Percentiles rank a stretch among this genome's conserved stretches.
Conservation (phyloP, 2,329 filamentous ascomycete species). For the Pseudopyricularia javanii region DNA sequence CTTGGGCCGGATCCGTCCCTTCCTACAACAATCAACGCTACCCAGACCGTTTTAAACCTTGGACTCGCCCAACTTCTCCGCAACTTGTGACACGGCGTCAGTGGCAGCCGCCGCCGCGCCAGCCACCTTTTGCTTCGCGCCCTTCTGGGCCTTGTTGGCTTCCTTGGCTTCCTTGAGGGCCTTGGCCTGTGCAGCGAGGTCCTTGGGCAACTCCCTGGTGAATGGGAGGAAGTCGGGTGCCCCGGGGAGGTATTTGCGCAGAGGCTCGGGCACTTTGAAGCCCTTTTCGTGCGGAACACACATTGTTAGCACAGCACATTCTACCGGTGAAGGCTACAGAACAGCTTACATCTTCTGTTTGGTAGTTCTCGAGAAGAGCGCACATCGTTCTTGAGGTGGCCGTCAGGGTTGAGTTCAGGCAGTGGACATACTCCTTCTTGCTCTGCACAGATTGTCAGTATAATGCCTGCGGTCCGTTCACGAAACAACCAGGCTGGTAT, state of each 20-base stretch:
- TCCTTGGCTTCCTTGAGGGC: conserved; percentile 15
- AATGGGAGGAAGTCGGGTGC: conserved; percentile 83
- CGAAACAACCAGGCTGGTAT: too few relatives aligned
- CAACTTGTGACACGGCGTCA: conserved; percentile 11
- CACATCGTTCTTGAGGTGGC: conserved; percentile 38
- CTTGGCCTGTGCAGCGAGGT: conserved; percentile 36
- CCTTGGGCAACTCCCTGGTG: conserved; percentile 72
- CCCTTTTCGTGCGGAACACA: too few relatives aligned
- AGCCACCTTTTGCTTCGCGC: conserved; percentile 11
- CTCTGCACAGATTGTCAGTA: conserved; percentile 1
- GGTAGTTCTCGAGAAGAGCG: conserved; percentile 94
- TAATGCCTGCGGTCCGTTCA: neutral
- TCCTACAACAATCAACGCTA: conserved; percentile 4
- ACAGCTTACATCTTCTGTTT: conserved; percentile 62
- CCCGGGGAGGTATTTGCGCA: conserved; percentile 84
- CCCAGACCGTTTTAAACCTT: conserved; percentile 9
- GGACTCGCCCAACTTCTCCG: conserved; percentile 15
- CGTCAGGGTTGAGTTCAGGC: conserved; percentile 54
- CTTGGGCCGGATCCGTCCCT: neutral
- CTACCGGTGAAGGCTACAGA: conserved; percentile 7
- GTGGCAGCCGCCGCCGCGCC: conserved; percentile 7
- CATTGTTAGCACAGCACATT: neutral
- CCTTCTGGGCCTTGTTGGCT: neutral
- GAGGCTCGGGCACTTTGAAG: conserved; percentile 66
- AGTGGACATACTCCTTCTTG: conserved; percentile 91